A percentile compares a stretch with the other conserved stretches of the same genome.
phyloP scores from a whole-genome alignment of 1,284 basidiomycete genomes.

The Meripilus lineatus region DNA sequence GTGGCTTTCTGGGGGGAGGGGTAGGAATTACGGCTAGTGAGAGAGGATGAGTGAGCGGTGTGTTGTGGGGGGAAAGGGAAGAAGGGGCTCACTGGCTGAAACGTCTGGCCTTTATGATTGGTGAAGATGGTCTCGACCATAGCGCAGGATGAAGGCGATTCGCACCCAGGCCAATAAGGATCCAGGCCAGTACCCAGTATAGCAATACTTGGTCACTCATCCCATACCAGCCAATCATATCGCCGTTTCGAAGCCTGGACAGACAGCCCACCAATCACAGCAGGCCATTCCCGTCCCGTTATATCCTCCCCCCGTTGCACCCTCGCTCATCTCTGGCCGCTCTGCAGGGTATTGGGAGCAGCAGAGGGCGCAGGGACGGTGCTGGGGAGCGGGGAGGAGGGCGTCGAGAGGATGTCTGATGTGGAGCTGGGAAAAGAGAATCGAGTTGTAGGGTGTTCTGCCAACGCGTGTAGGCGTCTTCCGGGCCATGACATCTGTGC shows the following conservation, averaged over 20 bases:
- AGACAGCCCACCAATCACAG: slow-evolving; percentile 19
- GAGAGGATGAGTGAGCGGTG: not conserved
- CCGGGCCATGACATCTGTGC: not conserved
- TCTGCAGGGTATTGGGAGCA: not conserved
- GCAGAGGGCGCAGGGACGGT: not conserved
- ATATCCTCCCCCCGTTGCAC: slow-evolving; percentile 12
- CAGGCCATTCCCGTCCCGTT: slow-evolving; percentile 6
- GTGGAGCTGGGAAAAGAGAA: slow-evolving; percentile 7
- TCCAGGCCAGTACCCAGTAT: slow-evolving; percentile 19
- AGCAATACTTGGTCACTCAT: not conserved
- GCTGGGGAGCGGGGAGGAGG: not conserved
- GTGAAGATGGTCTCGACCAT: slow-evolving; percentile 3
- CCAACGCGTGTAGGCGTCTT: not conserved
- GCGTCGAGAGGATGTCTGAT: not conserved
- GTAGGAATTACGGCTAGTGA: not conserved
- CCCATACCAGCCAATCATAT: slow-evolving; percentile 18
- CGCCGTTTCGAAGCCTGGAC: slow-evolving; percentile 6
- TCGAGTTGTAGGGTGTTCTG: not conserved
- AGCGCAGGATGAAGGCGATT: not conserved
- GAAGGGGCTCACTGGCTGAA: not conserved
- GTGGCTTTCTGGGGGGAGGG: not conserved
- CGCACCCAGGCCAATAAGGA: slow-evolving; percentile 22
- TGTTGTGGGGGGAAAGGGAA: not conserved
- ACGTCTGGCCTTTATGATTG: slow-evolving; percentile 1
- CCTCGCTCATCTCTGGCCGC: not conserved